Conservation (phyloP, 805 yeast genomes). For the Metschnikowia koreensis region DNA sequence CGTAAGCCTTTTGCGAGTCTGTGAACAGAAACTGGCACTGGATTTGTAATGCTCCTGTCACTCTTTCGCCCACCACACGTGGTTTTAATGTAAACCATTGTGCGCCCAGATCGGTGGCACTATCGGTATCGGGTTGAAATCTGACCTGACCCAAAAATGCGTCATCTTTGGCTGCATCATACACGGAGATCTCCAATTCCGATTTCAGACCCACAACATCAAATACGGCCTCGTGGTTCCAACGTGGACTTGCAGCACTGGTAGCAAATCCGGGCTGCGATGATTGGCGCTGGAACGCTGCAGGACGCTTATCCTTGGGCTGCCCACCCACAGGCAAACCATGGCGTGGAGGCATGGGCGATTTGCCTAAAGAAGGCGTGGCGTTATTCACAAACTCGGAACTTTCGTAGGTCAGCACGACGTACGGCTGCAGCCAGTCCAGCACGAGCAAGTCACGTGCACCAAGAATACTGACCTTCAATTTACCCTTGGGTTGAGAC, state of each 20-base stretch:
- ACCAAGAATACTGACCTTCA: constrained; percentile 76
- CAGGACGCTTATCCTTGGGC: constrained; percentile 25
- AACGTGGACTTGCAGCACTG: constrained; percentile 56
- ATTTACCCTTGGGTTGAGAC: constrained; percentile 70
- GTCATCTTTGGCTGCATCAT: constrained; percentile 81
- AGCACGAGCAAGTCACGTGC: constrained; percentile 67
- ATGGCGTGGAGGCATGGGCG: constrained; percentile 20
- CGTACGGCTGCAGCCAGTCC: constrained; percentile 71
- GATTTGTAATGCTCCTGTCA: constrained; percentile 75
- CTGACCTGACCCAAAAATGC: constrained; percentile 83
- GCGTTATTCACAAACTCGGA: constrained; percentile 87
- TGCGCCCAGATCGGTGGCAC: constrained; percentile 45
- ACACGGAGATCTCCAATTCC: constrained; percentile 85
- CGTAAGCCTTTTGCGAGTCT: constrained; percentile 72
- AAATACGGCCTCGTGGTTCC: constrained; percentile 92
- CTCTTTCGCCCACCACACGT: constrained; percentile 72
- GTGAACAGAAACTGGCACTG: constrained; percentile 65
- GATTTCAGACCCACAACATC: constrained; percentile 86
- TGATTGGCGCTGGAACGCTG: constrained; percentile 39
- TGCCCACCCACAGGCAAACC: constrained; percentile 17
- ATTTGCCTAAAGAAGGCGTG: constrained; percentile 50
- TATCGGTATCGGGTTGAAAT: constrained; percentile 56
- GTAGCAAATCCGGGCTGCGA: constrained; percentile 32
- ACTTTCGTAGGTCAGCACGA: constrained; percentile 87
- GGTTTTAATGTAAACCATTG: constrained; percentile 75